These are phyloP conservation scores for Diaporthe caulivora DNA, from an alignment of 2,329 filamentous ascomycete genomes.

Conservation along the genomic window DNA sequence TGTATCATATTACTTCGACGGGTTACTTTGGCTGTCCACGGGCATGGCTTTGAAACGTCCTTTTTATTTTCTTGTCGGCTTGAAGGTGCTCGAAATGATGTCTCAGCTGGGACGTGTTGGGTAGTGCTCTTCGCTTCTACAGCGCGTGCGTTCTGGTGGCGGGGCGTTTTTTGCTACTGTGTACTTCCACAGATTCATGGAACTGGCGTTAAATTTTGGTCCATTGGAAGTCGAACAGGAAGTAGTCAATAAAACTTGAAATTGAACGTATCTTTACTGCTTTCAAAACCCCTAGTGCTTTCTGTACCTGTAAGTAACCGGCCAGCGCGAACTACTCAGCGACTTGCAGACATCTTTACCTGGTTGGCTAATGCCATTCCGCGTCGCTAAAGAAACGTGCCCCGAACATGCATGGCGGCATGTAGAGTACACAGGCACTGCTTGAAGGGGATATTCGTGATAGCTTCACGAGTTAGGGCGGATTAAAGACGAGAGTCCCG, in stretches of 20 bases:
- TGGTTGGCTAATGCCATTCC: no score
- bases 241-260: not conserved
- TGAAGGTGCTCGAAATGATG: not conserved
- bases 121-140: conserved; percentile 1
- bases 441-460: not conserved
- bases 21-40: not conserved
- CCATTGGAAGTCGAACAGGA: not conserved
- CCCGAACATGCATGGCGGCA: not conserved
- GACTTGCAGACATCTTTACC: not conserved
- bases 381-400: not conserved
- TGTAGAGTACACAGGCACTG: not conserved
- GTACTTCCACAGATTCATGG: conserved; percentile 12
- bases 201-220: not conserved
- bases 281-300: not conserved
- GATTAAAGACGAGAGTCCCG: not conserved
- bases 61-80: not conserved
- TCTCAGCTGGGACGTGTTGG: not conserved
- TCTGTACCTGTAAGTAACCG: not conserved
- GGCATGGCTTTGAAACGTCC: no score
- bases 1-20: conserved; percentile 8
- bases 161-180: conserved; percentile 3
- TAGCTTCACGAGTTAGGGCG: not conserved
- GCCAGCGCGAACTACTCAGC: not conserved
- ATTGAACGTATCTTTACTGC: not conserved
- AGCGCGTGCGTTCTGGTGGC: conserved; percentile 20